These are phyloP conservation scores for Penicillium crustosum DNA, from an alignment of 2,329 filamentous ascomycete genomes.

Conservation along the genomic window DNA sequence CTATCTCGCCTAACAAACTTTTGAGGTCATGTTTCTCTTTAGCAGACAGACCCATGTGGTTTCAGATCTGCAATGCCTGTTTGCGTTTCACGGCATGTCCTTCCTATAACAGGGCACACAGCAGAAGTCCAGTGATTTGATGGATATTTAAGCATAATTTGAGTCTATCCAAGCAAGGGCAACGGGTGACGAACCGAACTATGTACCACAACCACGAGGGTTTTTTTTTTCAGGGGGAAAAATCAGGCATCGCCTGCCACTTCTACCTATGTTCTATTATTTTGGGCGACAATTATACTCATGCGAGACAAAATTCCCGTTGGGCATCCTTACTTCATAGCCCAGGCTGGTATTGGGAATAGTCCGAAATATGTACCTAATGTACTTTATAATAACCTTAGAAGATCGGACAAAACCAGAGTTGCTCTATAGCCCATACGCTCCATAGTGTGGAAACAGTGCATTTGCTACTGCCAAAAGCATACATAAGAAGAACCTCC, in stretches of 20 bases:
- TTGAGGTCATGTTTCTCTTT: not conserved
- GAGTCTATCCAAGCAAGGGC: not conserved
- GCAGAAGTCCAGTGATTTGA: not conserved
- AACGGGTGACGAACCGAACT: not conserved
- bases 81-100: not conserved
- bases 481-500: not conserved
- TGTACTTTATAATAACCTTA: not conserved
- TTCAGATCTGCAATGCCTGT: not conserved
- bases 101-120: not conserved
- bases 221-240: not conserved
- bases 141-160: not conserved
- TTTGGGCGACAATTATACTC: too few species aligned
- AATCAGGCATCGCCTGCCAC: not conserved
- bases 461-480: not conserved
- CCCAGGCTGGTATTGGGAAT: too few species aligned
- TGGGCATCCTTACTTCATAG: not conserved
- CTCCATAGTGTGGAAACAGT: not conserved
- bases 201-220: not conserved
- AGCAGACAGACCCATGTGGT: not conserved
- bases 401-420: not conserved
- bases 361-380: too few species aligned
- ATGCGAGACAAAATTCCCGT: not conserved
- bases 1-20: not conserved
- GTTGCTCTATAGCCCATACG: too few species aligned
- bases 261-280: not conserved